phyloP scores from a whole-genome alignment of 345 rosid species.

The Aquilaria sinensis region DNA sequence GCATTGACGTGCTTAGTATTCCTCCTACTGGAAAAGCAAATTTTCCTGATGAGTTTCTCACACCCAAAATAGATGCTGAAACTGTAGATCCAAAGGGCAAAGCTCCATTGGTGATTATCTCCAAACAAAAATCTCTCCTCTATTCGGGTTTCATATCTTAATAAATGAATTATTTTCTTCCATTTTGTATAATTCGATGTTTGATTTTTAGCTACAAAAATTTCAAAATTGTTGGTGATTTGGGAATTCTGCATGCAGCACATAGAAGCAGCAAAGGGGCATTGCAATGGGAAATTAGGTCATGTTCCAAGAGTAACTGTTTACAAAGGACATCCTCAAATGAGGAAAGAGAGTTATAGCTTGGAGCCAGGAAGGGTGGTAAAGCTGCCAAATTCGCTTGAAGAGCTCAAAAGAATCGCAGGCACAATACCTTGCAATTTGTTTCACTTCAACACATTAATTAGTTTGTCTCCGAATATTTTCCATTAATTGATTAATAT shows the following conservation, averaged over 20 bases:
- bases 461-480: not conserved
- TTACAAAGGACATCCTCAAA: conserved; percentile 56
- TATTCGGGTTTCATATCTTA: too few relatives aligned
- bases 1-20: conserved; percentile 38
- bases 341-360: conserved; percentile 29
- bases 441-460: not conserved
- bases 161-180: not conserved
- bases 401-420: conserved; percentile 62
- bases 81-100: conserved; percentile 51
- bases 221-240: too few relatives aligned
- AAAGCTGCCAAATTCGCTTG: conserved; percentile 47
- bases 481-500: not conserved
- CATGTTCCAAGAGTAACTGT: conserved; percentile 45
- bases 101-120: conserved; percentile 43
- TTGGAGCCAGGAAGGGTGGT: conserved; percentile 52
- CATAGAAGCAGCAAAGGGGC: conserved; percentile 67
- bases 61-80: conserved; percentile 61
- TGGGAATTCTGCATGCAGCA: not conserved
- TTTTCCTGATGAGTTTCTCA: conserved; percentile 66
- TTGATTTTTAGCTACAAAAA: too few relatives aligned
- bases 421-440: conserved; percentile 24
- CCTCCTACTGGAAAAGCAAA: conserved; percentile 62
- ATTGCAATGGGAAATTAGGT: conserved; percentile 3
- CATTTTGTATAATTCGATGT: too few relatives aligned
- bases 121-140: too few relatives aligned